Percentiles rank a stretch among this genome's conserved stretches.
These are phyloP conservation scores for Oryza meyeriana DNA, from an alignment of 176 grass and related monocot species.

Conservation along the genomic window DNA sequence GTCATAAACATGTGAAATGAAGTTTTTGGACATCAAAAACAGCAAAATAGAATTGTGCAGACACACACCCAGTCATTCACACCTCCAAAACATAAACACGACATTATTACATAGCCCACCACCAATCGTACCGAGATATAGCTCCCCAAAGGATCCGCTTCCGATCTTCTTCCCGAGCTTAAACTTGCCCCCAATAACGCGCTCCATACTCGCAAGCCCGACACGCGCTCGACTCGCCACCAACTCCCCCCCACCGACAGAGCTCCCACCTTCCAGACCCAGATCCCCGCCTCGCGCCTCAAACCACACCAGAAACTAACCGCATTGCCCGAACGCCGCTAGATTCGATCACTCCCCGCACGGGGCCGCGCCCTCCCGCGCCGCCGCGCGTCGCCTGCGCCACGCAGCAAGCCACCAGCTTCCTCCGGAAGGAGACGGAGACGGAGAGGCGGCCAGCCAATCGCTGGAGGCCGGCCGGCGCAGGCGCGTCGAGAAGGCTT, in stretches of 20 bases:
- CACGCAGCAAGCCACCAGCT: background rate
- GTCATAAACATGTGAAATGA: background rate
- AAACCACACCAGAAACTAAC: background rate
- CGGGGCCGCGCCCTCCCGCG: too few species aligned
- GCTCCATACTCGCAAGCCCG: constrained; percentile 42
- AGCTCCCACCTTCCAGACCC: background rate
- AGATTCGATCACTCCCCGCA: background rate
- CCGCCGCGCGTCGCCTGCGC: background rate
- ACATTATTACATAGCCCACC: background rate
- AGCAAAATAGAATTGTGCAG: background rate
- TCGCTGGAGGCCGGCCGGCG: too few species aligned
- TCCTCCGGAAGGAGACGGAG: too few species aligned
- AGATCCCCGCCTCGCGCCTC: constrained; percentile 28
- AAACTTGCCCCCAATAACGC: constrained; percentile 62
- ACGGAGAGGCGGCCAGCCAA: background rate
- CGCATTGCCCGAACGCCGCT: constrained; percentile 20
- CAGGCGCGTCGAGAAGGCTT: background rate
- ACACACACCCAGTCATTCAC: background rate
- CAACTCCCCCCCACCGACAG: constrained; percentile 23
- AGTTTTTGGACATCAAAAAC: background rate
- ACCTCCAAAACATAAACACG: background rate
- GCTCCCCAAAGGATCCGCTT: constrained; percentile 75
- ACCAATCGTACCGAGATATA: constrained; percentile 51
- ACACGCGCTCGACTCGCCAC: constrained; percentile 1
- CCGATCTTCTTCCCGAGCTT: constrained; percentile 85